Evolutionary conservation across 192 early-diverging fungal species (phyloP).

Genomic region (Phycomyces nitens): DNA sequence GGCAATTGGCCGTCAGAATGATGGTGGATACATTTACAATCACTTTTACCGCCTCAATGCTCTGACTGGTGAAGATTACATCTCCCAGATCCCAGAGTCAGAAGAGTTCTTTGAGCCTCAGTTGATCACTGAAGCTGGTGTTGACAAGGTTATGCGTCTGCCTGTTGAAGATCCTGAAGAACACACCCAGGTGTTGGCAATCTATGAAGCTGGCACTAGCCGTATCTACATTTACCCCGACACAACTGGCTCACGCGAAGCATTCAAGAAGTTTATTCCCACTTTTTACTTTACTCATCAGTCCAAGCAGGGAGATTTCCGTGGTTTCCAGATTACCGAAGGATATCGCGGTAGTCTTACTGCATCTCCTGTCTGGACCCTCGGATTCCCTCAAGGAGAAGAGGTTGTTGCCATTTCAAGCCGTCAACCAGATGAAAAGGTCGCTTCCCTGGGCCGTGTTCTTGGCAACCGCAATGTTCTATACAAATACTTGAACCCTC

Average conservation of each 20-base stretch:
- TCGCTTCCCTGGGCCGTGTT: constrained; percentile 89
- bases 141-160: constrained; percentile 51
- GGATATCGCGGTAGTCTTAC: constrained; percentile 43
- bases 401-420: constrained; percentile 5
- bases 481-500: constrained; percentile 99
- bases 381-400: constrained; percentile 59
- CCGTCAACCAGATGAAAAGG: constrained; percentile 39
- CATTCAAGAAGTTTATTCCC: constrained; percentile 52
- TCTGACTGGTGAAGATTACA: constrained; percentile 57
- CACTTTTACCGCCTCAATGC: constrained; percentile 60
- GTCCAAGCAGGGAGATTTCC: constrained; percentile 43
- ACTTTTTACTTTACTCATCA: constrained; percentile 68
- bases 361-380: constrained; percentile 44
- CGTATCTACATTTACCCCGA: constrained; percentile 63
- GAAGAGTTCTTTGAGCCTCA: constrained; percentile 39
- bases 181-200: constrained; percentile 49
- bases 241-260: constrained; percentile 44
- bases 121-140: constrained; percentile 33
- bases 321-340: constrained; percentile 55
- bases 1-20: constrained; percentile 46
- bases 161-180: constrained; percentile 64
- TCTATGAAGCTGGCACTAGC: constrained; percentile 45
- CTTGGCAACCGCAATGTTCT: constrained; percentile 92
- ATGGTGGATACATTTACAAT: constrained; percentile 35
- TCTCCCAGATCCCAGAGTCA: constrained; percentile 22